Evolutionary conservation across 164 flowering plant genomes (phyloP).

Genomic region (Taxillus chinensis): DNA sequence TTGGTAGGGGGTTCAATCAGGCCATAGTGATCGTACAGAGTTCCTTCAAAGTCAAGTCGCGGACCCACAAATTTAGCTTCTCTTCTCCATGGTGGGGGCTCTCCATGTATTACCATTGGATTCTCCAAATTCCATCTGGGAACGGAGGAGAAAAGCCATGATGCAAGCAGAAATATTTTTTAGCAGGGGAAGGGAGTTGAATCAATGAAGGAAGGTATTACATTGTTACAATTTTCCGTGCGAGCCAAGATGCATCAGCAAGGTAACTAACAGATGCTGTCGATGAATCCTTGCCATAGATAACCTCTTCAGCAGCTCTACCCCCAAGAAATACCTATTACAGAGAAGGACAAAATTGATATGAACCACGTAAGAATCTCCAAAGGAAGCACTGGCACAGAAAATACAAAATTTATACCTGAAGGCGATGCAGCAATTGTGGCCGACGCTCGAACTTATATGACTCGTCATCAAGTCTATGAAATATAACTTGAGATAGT

Average conservation of each 20-base stretch:
- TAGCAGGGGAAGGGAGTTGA: neutral
- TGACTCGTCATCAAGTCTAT: constrained; percentile 82
- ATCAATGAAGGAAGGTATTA: constrained; percentile 16
- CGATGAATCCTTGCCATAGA: constrained; percentile 85
- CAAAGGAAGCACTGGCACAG: too few species aligned
- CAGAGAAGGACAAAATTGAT: constrained; percentile 1
- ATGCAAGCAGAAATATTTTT: neutral
- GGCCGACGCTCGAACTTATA: constrained; percentile 87
- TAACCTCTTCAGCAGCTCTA: constrained; percentile 95
- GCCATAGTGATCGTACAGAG: constrained; percentile 67
- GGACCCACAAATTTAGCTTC: constrained; percentile 67
- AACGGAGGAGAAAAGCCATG: constrained; percentile 2
- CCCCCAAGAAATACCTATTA: constrained; percentile 84
- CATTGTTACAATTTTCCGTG: constrained; percentile 94
- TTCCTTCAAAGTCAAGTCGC: constrained; percentile 84
- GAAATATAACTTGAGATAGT: constrained; percentile 75
- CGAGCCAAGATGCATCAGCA: constrained; percentile 97
- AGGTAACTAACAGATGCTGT: constrained; percentile 75
- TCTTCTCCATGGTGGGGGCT: constrained; percentile 89
- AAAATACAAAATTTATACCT: constrained; percentile 28
- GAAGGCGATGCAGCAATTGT: constrained; percentile 90
- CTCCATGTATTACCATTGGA: constrained; percentile 86
- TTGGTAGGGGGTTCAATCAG: constrained; percentile 72
- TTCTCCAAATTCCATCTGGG: constrained; percentile 90
- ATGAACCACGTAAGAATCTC: too few species aligned